These are phyloP conservation scores for Albizia julibrissin DNA, from an alignment of 306 rosid genomes.

Conservation along the genomic window DNA sequence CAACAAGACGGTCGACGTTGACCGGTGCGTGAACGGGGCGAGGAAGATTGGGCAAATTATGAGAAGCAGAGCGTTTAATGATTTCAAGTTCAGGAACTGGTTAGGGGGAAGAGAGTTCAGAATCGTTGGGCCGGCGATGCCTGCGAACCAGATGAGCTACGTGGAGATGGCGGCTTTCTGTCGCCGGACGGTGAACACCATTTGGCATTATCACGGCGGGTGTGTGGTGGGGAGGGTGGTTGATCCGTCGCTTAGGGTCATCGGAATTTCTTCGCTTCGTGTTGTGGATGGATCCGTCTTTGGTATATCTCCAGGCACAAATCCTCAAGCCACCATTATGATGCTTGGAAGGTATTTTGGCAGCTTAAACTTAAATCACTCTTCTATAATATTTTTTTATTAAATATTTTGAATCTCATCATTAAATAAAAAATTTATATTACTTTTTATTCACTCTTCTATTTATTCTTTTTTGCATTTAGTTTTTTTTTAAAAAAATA, in stretches of 20 bases:
- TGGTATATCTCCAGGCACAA: constrained; percentile 61
- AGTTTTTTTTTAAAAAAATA: too few relatives aligned
- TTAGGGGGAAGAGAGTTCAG: constrained; percentile 30
- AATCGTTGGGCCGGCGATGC: constrained; percentile 55
- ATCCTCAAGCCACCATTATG: constrained; percentile 90
- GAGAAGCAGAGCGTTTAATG: constrained; percentile 49
- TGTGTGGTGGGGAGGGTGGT: constrained; percentile 64
- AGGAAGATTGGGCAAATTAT: constrained; percentile 51
- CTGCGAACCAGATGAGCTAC: constrained; percentile 30
- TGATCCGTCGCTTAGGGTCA: constrained; percentile 52
- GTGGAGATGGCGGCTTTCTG: constrained; percentile 54
- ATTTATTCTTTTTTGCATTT: too few relatives aligned
- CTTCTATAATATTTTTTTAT: background rate
- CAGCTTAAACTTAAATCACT: background rate
- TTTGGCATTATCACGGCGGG: constrained; percentile 77
- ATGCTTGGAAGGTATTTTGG: constrained; percentile 69
- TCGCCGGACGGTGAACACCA: constrained; percentile 56
- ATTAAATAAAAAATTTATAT: too few relatives aligned
- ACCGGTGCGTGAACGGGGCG: constrained; percentile 62
- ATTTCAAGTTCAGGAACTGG: constrained; percentile 40
- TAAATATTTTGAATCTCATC: background rate
- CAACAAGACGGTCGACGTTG: constrained; percentile 29
- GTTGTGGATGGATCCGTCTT: constrained; percentile 65
- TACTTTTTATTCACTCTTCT: too few relatives aligned
- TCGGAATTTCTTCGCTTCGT: constrained; percentile 46